Base-by-base conservation (phyloP, 305 asterid genomes). In the Solanum hybrid region DNA sequence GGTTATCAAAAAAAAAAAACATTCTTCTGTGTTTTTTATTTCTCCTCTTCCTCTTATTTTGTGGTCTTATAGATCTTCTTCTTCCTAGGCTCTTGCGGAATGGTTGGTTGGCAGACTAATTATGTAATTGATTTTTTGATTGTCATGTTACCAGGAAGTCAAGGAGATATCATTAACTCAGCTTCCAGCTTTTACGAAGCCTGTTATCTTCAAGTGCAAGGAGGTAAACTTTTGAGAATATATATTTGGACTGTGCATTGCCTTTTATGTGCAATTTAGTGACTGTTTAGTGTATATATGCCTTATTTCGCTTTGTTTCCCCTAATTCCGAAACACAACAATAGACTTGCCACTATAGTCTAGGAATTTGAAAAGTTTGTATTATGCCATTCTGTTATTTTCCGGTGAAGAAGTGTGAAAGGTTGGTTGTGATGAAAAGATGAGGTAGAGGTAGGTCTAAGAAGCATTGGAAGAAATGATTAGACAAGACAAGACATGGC, bases 111-210 rank as follows among this genome's bases (percentile, higher is more conserved):
- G 81, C 9, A 34, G 46, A 42, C 18, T 75, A 36, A 35, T 89
- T 91, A 42, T 78, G 69, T 89, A 64, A 88, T 37, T 89, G 76
- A 31, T 84, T n/a, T 87, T 35, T 87, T 85, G 67, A 88, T 73
- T 87, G 75, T 77, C 75, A 89, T 88, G 33, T 87, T 91, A 42
- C 89, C 94, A 98, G 99, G 99, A 97, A 94, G 88, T 94, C 87
- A 92, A 97, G 91, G 99, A 98, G 94, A 94, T 93, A 87, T 90
- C 95, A 6, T 90, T 98, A 89, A 94, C 99, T 73, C 99, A 98
- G 94, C 93, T 95, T 91, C 95, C 90, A 89, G 73, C 91, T 91
- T 96, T 97, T 89, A 89, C 95, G 33, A 96, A 93, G 92, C 97
- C 99, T 75, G 89, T 92, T 76, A 94, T 96, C 90, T 88, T 92